Evolutionary conservation across 202 grass and related monocot species (phyloP).

Genomic region (Miscanthus sacchariflorus): DNA sequence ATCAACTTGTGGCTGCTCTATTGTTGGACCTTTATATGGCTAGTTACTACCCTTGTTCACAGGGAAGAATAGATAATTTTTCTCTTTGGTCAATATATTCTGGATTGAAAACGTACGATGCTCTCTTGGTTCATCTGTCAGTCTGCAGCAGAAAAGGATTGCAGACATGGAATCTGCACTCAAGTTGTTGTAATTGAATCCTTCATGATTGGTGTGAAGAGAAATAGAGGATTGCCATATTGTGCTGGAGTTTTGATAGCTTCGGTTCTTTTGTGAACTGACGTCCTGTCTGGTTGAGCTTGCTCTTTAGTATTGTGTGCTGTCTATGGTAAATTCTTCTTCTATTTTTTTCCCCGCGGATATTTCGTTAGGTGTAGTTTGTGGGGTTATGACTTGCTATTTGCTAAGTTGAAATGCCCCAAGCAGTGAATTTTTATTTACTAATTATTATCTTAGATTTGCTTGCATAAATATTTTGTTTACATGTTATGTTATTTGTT

Average conservation of each 20-base stretch:
- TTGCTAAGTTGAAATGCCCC: neutral
- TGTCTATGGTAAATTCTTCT: conserved; percentile 10
- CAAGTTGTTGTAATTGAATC: neutral
- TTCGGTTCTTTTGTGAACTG: neutral
- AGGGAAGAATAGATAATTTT: neutral
- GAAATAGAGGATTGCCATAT: neutral
- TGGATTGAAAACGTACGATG: neutral
- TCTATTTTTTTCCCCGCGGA: neutral
- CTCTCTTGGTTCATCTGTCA: neutral
- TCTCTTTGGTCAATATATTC: neutral
- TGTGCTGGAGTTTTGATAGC: neutral
- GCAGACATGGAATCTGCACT: neutral
- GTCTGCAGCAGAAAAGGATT: neutral
- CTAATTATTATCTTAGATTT: neutral
- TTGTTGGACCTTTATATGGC: neutral
- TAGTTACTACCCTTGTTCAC: no score
- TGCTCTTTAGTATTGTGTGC: neutral
- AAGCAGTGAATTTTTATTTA: neutral
- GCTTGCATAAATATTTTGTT: neutral
- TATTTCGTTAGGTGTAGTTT: conserved; percentile 1
- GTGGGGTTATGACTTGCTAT: neutral
- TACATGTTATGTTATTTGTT: neutral
- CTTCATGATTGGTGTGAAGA: neutral
- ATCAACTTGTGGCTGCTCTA: neutral
- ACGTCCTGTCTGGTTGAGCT: neutral